Evolutionary conservation across 495 filamentous ascomycete genomes (phyloP), one percentile per base, ranked within the genome.

Genomic region (Cercophora scortea): DNA sequence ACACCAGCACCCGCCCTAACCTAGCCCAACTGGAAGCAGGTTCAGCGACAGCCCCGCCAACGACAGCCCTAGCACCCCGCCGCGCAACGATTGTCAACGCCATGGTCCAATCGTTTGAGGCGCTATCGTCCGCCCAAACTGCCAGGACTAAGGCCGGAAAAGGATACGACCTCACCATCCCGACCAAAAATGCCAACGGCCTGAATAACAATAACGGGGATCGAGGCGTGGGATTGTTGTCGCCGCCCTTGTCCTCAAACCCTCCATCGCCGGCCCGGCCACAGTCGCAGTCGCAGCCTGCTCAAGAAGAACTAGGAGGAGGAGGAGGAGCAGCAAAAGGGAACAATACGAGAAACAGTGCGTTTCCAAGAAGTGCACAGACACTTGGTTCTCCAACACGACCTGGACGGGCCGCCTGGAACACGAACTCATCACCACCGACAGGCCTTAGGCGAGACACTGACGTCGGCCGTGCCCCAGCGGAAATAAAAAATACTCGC

Each of bases 31-130:
- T 42, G 19, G 41, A 33, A 34, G 38, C 48, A 36, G 15, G 25
- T 10, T 7, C 39, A 25, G 43, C 42, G 16, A 17, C 43, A 10
- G 32, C 41, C 15, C 38, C 52, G 42, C 42, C 54, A 41, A 16
- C 45, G 19, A 49, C 39, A 41, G 40, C 52, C 32, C 45, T 48
- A 38, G 56, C 41, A 48, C 41, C 32, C 17, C 32, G 54, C 42
- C 50, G 60, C 55, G 41, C 52, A 38, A 55, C 50, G 16, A 53
- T 61, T 47, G 61, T 63, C 55, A 59, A 54, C 61, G 47, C 56
- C 42, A 61, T 60, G 61, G 57, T 64, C 60, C 58, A 69, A 57
- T 66, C 64, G 45, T 62, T 61, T 41, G 61, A 65, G 50, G 58
- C 64, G 38, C 32, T 25, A 25, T 25, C 25, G 25, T 25, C 25